Conservation (phyloP, 768 basidiomycete genomes). For the Daedaleopsis sinensis region DNA sequence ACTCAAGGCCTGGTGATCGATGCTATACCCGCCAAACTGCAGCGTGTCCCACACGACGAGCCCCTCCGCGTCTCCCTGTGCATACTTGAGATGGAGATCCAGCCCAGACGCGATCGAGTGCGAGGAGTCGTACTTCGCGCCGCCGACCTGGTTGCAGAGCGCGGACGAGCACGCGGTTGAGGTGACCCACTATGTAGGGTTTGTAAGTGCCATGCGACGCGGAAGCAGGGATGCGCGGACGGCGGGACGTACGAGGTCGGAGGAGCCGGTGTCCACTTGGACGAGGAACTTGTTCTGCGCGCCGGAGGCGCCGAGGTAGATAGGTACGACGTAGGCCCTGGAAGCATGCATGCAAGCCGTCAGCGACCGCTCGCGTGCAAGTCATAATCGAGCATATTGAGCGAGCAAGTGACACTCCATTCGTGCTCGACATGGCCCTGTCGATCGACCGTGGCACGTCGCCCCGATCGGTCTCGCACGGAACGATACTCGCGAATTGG, state of each 20-base stretch:
- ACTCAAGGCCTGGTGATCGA: slow-evolving; percentile 75
- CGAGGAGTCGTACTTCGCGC: slow-evolving; percentile 59
- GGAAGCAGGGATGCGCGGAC: not conserved
- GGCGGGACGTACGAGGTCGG: slow-evolving; percentile 62
- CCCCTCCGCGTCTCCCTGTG: slow-evolving; percentile 59
- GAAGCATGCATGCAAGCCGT: slow-evolving; percentile 2
- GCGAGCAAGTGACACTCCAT: too few relatives aligned
- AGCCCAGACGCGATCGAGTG: slow-evolving; percentile 44
- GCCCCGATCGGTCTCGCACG: too few relatives aligned
- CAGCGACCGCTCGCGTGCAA: not conserved
- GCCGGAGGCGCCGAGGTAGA: slow-evolving; percentile 53
- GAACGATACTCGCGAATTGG: too few relatives aligned
- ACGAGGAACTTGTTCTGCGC: slow-evolving; percentile 48
- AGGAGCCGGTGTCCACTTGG: slow-evolving; percentile 83
- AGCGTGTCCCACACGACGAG: slow-evolving; percentile 74
- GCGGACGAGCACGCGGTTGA: slow-evolving; percentile 64
- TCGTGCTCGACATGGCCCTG: too few relatives aligned
- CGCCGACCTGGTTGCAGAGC: slow-evolving; percentile 34
- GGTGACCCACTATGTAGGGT: slow-evolving; percentile 68
- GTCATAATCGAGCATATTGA: slow-evolving; percentile 2
- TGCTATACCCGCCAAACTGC: slow-evolving; percentile 61
- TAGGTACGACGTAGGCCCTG: slow-evolving; percentile 69
- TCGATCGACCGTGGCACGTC: too few relatives aligned
- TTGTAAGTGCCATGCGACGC: not conserved
- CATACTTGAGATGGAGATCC: slow-evolving; percentile 57